Conservation (phyloP, 2,329 filamentous ascomycete species). For the Thelonectria rubi region DNA sequence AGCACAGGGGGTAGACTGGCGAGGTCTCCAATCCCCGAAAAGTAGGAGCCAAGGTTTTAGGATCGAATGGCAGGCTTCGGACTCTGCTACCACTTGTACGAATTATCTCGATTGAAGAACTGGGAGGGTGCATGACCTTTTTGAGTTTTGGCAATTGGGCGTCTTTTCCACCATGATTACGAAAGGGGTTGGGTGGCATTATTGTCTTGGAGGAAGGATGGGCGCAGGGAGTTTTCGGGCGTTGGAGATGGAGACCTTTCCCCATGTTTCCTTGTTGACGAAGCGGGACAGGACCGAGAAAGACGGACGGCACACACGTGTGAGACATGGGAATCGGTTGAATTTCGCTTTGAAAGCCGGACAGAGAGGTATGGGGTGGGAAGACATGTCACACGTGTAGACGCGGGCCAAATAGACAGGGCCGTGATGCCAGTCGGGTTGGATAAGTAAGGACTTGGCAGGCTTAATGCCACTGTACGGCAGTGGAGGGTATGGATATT, state of each 20-base stretch:
- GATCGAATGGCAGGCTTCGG: conserved; percentile 50
- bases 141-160: conserved; percentile 27
- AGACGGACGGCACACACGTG: conserved; percentile 21
- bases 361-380: conserved; percentile 20
- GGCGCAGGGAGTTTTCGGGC: conserved; percentile 41
- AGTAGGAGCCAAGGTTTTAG: conserved; percentile 58
- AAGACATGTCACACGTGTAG: background rate
- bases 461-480: conserved; percentile 16
- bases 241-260: conserved; percentile 31
- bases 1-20: conserved; percentile 80
- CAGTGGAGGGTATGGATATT: conserved; percentile 38
- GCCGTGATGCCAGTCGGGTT: conserved; percentile 34
- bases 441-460: conserved; percentile 14
- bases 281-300: conserved; percentile 6
- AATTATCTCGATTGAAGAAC: conserved; percentile 41
- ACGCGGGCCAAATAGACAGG: conserved; percentile 16
- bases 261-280: conserved; percentile 15
- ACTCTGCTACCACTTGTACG: conserved; percentile 49
- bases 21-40: conserved; percentile 70
- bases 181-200: conserved; percentile 28
- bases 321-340: conserved; percentile 22
- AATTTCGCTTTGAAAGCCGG: conserved; percentile 7
- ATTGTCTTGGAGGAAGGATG: conserved; percentile 32
- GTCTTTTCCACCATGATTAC: conserved; percentile 33
- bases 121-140: conserved; percentile 30